Evolutionary conservation across 495 filamentous ascomycete genomes (phyloP).

Genomic region (Aspergillus nanangensis): DNA sequence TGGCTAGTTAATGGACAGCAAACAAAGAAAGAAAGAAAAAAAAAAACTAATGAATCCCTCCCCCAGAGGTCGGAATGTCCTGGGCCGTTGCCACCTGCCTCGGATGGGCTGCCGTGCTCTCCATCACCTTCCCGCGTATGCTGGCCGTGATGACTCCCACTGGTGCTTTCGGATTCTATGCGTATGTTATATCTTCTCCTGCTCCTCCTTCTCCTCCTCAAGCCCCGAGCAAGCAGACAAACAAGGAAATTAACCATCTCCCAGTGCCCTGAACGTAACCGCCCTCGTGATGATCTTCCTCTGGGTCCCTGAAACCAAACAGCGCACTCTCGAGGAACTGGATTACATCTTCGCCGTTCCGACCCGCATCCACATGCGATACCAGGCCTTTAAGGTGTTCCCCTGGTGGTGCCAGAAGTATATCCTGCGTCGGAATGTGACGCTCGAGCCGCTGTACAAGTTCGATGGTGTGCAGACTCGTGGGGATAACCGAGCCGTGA

Average conservation of each 20-base stretch:
- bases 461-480: constrained; percentile 37
- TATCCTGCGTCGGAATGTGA: constrained; percentile 52
- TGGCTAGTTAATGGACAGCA: too few species aligned
- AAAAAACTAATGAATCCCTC: constrained; percentile 10
- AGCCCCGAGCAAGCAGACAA: neutral
- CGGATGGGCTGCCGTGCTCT: constrained; percentile 69
- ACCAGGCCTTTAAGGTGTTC: constrained; percentile 60
- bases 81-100: constrained; percentile 70
- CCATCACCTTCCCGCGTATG: constrained; percentile 67
- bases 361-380: constrained; percentile 54
- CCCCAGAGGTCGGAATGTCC: constrained; percentile 69
- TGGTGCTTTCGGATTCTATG: constrained; percentile 48
- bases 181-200: constrained; percentile 20
- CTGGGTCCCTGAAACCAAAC: constrained; percentile 76
- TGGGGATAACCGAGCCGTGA: too few species aligned
- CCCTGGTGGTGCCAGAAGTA: constrained; percentile 68
- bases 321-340: constrained; percentile 75
- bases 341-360: constrained; percentile 81
- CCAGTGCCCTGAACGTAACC: constrained; percentile 60
- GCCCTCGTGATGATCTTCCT: constrained; percentile 70
- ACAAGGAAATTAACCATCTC: too few species aligned
- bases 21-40: too few species aligned
- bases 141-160: constrained; percentile 50
- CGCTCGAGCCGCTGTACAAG: constrained; percentile 60
- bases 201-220: neutral